Percentiles rank a stretch among this genome's conserved stretches.
Conservation (phyloP, 306 rosid species). For the Benincasa hispida region DNA sequence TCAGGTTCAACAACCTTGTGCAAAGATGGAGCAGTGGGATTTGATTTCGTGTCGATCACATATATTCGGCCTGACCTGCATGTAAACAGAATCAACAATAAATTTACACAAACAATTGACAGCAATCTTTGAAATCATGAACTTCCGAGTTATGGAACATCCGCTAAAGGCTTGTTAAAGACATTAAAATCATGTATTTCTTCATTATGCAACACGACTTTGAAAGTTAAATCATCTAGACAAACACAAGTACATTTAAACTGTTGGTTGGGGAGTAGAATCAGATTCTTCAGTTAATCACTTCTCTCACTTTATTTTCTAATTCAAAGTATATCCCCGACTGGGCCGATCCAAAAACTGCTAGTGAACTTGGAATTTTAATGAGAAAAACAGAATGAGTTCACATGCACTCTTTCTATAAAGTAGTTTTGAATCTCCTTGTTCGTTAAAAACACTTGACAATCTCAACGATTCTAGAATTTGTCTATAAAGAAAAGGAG, state of each 20-base stretch:
- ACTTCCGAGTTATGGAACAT: not conserved
- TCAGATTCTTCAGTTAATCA: not conserved
- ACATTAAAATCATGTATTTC: not conserved
- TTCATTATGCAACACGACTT: not conserved
- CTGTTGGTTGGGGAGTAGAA: not conserved
- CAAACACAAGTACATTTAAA: not conserved
- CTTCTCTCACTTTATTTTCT: not conserved
- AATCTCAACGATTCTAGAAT: not conserved
- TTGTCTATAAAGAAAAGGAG: not conserved
- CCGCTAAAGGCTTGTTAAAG: not conserved
- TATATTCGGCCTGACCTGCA: slow-evolving; percentile 78
- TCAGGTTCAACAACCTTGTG: slow-evolving; percentile 68
- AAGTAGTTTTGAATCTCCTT: not conserved
- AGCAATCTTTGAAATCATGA: not conserved
- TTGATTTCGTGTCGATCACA: slow-evolving; percentile 61
- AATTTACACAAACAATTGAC: not conserved
- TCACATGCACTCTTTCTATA: not conserved
- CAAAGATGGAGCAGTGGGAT: slow-evolving; percentile 74
- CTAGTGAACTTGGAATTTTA: not conserved
- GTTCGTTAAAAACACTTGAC: not conserved
- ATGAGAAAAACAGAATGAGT: not conserved
- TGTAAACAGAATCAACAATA: slow-evolving; percentile 6
- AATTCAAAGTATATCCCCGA: not conserved
- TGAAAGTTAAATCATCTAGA: not conserved
- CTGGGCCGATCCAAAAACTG: not conserved